phyloP scores from a whole-genome alignment of 1,284 basidiomycete genomes.

The Moesziomyces parantarcticus region DNA sequence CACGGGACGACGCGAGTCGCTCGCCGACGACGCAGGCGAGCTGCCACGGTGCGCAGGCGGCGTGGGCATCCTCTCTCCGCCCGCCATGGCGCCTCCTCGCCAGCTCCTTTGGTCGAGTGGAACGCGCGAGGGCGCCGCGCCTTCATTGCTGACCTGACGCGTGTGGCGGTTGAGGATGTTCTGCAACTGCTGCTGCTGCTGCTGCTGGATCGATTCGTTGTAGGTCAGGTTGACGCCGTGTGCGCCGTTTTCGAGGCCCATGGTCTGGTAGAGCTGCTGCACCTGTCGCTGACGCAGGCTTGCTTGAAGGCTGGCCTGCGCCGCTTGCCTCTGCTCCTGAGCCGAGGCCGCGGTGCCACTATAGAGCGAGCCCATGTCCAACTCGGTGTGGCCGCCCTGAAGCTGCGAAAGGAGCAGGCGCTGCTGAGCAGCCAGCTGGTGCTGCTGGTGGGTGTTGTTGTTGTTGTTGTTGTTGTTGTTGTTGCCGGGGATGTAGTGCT shows the following conservation, averaged over 20 bases:
- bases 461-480: constrained; percentile 15
- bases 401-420: constrained; percentile 57
- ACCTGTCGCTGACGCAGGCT: constrained; percentile 56
- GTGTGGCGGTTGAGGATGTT: constrained; percentile 40
- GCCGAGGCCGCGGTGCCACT: constrained; percentile 33
- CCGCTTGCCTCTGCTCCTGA: constrained; percentile 58
- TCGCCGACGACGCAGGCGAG: constrained; percentile 38
- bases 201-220: constrained; percentile 20
- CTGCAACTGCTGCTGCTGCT: constrained; percentile 40
- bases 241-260: constrained; percentile 34
- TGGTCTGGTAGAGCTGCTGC: constrained; percentile 52
- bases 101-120: constrained; percentile 46
- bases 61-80: constrained; percentile 24
- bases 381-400: constrained; percentile 26
- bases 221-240: constrained; percentile 2
- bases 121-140: constrained; percentile 15
- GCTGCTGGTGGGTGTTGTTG: constrained; percentile 16
- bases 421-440: constrained; percentile 54
- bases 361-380: constrained; percentile 30
- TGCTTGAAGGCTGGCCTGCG: constrained; percentile 60
- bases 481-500: constrained; percentile 18
- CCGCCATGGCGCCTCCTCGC: constrained; percentile 22
- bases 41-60: constrained; percentile 30
- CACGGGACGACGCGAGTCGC: constrained; percentile 27
- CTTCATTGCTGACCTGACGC: constrained; percentile 39